These are phyloP conservation scores for Neurospora pannonica DNA, from an alignment of 495 filamentous ascomycete species.

Conservation along the genomic window DNA sequence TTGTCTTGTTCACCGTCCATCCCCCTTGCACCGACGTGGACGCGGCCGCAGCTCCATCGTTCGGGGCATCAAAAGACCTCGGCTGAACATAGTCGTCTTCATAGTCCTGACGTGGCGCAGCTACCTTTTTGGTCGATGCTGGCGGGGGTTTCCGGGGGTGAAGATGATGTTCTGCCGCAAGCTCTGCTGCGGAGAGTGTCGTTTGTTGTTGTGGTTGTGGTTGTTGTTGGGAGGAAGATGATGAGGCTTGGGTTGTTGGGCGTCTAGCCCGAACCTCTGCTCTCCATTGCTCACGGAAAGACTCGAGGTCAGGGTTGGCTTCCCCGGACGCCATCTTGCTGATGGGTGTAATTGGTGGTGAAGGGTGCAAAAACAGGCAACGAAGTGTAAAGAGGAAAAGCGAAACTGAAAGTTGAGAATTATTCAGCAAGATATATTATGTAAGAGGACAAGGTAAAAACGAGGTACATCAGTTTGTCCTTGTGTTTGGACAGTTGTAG, in stretches of 20 bases:
- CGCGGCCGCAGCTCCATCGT: slow-evolving; percentile 1
- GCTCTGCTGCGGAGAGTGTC: slow-evolving; percentile 1
- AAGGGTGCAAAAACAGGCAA: background rate
- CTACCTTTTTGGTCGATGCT: slow-evolving; percentile 7
- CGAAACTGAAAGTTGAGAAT: background rate
- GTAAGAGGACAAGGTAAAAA: background rate
- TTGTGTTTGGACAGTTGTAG: background rate
- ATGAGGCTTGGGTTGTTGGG: background rate
- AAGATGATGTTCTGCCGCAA: slow-evolving; percentile 1
- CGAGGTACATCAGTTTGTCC: background rate
- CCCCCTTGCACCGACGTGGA: slow-evolving; percentile 2
- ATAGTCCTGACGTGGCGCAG: background rate
- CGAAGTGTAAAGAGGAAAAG: background rate
- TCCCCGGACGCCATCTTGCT: slow-evolving; percentile 13
- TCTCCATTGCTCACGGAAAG: slow-evolving; percentile 30
- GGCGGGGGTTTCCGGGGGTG: slow-evolving; percentile 7
- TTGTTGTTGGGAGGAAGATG: slow-evolving; percentile 5
- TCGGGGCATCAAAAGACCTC: slow-evolving; percentile 27
- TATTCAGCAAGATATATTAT: background rate
- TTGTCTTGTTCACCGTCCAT: slow-evolving; percentile 10
- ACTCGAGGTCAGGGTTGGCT: slow-evolving; percentile 28
- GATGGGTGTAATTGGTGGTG: background rate
- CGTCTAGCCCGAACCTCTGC: slow-evolving; percentile 24
- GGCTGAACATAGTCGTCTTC: slow-evolving; percentile 31
- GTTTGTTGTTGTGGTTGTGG: slow-evolving; percentile 4